A percentile compares a stretch with the other conserved stretches of the same genome.
These are phyloP conservation scores for Ampelomyces quisqualis DNA, from an alignment of 2,329 filamentous ascomycete genomes.

Conservation along the genomic window DNA sequence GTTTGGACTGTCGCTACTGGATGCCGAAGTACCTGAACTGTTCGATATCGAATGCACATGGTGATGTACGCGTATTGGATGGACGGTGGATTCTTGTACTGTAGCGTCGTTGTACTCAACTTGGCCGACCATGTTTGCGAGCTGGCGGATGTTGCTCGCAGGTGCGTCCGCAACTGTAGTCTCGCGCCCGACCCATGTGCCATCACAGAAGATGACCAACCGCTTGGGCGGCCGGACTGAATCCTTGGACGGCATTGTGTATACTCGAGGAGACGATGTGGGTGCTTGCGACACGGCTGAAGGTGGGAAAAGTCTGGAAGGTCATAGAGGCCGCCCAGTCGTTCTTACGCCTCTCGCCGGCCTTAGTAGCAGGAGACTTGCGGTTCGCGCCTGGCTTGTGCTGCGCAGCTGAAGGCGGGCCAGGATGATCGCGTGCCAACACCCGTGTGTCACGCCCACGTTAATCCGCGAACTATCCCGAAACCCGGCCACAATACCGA, in stretches of 20 bases:
- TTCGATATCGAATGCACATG: conserved; percentile 3
- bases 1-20: conserved; percentile 2
- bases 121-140: conserved; percentile 37
- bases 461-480: conserved; percentile 6
- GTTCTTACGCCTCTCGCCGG: conserved; percentile 1
- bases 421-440: conserved; percentile 15
- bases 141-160: conserved; percentile 34
- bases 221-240: conserved; percentile 22
- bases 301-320: not conserved
- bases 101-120: conserved; percentile 18
- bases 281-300: too few species aligned
- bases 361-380: conserved; percentile 7
- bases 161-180: conserved; percentile 31
- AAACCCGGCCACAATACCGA: conserved; percentile 4
- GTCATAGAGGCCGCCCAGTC: not conserved
- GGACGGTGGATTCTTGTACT: conserved; percentile 18
- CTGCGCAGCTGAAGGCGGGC: too few species aligned
- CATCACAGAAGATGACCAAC: conserved; percentile 39
- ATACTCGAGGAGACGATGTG: not conserved
- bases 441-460: conserved; percentile 12
- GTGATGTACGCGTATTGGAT: conserved; percentile 19
- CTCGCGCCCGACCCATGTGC: conserved; percentile 42
- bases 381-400: too few species aligned
- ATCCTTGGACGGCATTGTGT: conserved; percentile 13
- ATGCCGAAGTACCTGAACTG: conserved; percentile 5